phyloP scores from a whole-genome alignment of 805 yeast genomes.

The Starmerella powellii region DNA sequence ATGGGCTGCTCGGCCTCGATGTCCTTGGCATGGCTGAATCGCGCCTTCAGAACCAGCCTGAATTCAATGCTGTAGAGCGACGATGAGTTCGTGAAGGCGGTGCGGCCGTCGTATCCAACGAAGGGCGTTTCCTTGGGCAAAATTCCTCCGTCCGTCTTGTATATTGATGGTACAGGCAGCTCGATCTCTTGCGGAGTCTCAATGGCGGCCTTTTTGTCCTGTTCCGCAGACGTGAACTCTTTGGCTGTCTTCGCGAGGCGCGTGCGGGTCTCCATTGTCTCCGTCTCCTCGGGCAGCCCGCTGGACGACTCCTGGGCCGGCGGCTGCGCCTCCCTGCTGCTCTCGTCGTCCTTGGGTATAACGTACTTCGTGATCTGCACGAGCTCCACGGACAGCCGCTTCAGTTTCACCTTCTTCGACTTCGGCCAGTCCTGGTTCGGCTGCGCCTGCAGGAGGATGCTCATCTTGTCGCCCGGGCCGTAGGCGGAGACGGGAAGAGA shows the following conservation, averaged over 20 bases:
- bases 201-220: constrained; percentile 14
- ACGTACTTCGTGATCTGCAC: constrained; percentile 29
- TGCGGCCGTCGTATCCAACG: constrained; percentile 28
- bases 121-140: constrained; percentile 29
- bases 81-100: constrained; percentile 30
- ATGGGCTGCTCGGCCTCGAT: constrained; percentile 29
- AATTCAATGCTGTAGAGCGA: constrained; percentile 29
- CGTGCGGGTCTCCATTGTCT: constrained; percentile 24
- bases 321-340: not conserved
- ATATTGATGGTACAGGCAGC: constrained; percentile 25
- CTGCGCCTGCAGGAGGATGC: constrained; percentile 25
- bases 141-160: constrained; percentile 17
- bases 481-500: constrained; percentile 28
- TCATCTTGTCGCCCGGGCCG: constrained; percentile 32
- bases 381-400: constrained; percentile 28
- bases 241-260: constrained; percentile 25
- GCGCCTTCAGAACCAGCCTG: constrained; percentile 27
- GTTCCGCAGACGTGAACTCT: constrained; percentile 24
- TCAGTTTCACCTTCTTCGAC: constrained; percentile 30
- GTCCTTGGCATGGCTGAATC: constrained; percentile 31
- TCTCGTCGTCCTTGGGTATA: constrained; percentile 1
- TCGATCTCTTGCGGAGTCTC: constrained; percentile 23
- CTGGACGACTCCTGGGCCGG: not conserved
- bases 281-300: constrained; percentile 24
- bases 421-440: constrained; percentile 32